Evolutionary conservation across 441 rosid species (phyloP).

Genomic region (Mallotus japonicus): DNA sequence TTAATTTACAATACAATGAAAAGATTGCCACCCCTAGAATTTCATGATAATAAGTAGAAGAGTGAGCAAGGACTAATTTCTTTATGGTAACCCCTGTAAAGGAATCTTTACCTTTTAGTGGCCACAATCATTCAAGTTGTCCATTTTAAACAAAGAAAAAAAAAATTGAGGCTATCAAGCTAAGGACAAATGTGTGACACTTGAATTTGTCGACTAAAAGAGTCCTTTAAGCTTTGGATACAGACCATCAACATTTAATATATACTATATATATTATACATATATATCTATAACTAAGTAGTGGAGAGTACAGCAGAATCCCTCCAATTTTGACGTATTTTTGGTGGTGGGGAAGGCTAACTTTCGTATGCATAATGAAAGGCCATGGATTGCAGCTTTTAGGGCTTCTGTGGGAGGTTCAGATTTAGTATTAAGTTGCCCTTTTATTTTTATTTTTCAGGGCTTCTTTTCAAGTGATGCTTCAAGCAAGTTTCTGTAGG

Average conservation of each 20-base stretch:
- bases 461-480: too few relatives aligned
- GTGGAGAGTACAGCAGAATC: conserved; percentile 31
- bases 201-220: conserved; percentile 34
- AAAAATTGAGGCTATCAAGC: neutral
- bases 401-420: neutral
- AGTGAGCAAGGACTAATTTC: conserved; percentile 1
- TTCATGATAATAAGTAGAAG: neutral
- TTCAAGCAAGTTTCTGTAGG: too few relatives aligned
- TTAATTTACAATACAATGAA: too few relatives aligned
- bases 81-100: conserved; percentile 12
- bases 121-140: conserved; percentile 28
- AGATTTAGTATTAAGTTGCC: too few relatives aligned
- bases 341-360: conserved; percentile 26
- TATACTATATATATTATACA: neutral
- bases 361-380: conserved; percentile 20
- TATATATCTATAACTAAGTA: neutral
- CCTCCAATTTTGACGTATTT: conserved; percentile 19
- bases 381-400: conserved; percentile 18
- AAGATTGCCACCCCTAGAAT: too few relatives aligned
- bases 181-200: conserved; percentile 37
- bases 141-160: conserved; percentile 13
- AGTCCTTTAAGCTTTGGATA: conserved; percentile 14
- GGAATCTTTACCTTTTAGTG: conserved; percentile 27
- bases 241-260: conserved; percentile 32
- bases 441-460: too few relatives aligned